phyloP scores from a whole-genome alignment of 495 filamentous ascomycete genomes.

The Penicillium flavigenum region DNA sequence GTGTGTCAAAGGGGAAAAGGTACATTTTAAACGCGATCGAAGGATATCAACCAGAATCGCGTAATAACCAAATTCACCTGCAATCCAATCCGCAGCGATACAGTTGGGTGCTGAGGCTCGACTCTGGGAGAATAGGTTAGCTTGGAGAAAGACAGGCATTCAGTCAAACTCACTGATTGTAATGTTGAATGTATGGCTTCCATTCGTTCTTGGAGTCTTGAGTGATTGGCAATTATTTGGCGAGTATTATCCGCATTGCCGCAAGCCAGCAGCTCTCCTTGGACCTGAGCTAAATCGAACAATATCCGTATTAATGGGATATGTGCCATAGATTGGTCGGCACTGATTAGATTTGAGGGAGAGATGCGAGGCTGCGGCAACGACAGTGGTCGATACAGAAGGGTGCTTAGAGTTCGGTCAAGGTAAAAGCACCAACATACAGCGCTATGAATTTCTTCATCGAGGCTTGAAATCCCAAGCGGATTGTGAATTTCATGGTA shows the following conservation, averaged over 20 bases:
- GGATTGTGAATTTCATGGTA: slow-evolving; percentile 24
- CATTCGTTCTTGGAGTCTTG: slow-evolving; percentile 26
- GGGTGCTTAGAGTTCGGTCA: slow-evolving; percentile 29
- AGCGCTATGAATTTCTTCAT: slow-evolving; percentile 26
- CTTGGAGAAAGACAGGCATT: not conserved
- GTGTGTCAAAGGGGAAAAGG: slow-evolving; percentile 26
- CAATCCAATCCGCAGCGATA: slow-evolving; percentile 24
- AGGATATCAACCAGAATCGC: slow-evolving; percentile 35
- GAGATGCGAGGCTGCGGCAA: slow-evolving; percentile 23
- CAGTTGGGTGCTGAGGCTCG: slow-evolving; percentile 15
- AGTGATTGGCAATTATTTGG: slow-evolving; percentile 16
- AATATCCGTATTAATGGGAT: slow-evolving; percentile 23
- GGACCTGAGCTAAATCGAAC: slow-evolving; percentile 28
- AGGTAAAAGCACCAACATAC: slow-evolving; percentile 36
- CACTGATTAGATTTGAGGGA: slow-evolving; percentile 16
- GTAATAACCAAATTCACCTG: slow-evolving; percentile 31
- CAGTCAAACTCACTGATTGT: slow-evolving; percentile 18
- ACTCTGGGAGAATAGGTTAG: slow-evolving; percentile 11
- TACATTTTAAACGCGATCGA: slow-evolving; percentile 26
- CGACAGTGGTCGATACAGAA: slow-evolving; percentile 28
- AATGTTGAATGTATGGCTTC: slow-evolving; percentile 20
- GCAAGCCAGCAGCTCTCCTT: slow-evolving; percentile 21
- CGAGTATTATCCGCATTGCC: slow-evolving; percentile 6
- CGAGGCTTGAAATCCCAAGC: not conserved
- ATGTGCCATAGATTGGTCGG: slow-evolving; percentile 16